phyloP scores from a whole-genome alignment of 805 yeast genomes.

The Candida silvicultrix region DNA sequence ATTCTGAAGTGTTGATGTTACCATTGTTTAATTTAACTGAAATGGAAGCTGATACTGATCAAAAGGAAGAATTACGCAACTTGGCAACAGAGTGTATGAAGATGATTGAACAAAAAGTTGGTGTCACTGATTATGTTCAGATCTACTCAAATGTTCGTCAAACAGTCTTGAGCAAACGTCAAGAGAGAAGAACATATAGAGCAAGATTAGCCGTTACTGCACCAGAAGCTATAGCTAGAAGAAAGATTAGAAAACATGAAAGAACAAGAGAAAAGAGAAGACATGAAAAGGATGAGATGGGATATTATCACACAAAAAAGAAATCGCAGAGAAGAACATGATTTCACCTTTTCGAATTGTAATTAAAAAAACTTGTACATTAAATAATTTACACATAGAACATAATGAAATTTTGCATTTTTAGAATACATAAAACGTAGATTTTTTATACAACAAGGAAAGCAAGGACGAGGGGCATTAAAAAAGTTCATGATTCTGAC shows the following conservation, averaged over 20 bases:
- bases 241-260: slow-evolving; percentile 71
- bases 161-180: slow-evolving; percentile 52
- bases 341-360: no score
- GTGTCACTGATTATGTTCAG: slow-evolving; percentile 60
- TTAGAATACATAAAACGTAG: not conserved
- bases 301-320: slow-evolving; percentile 62
- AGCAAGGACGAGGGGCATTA: not conserved
- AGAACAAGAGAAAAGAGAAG: slow-evolving; percentile 73
- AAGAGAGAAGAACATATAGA: slow-evolving; percentile 69
- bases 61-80: slow-evolving; percentile 44
- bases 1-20: slow-evolving; percentile 44
- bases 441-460: no score
- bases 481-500: not conserved
- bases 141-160: slow-evolving; percentile 61
- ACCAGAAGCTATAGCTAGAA: slow-evolving; percentile 77
- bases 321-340: slow-evolving; percentile 27
- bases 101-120: slow-evolving; percentile 60
- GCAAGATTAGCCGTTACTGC: slow-evolving; percentile 70
- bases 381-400: no score
- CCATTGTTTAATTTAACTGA: slow-evolving; percentile 48
- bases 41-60: slow-evolving; percentile 35
- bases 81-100: slow-evolving; percentile 62
- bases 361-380: no score
- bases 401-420: not conserved
- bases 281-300: slow-evolving; percentile 68